Base-by-base conservation (phyloP, 768 basidiomycete species). In the Boletus rubroflammeus region DNA sequence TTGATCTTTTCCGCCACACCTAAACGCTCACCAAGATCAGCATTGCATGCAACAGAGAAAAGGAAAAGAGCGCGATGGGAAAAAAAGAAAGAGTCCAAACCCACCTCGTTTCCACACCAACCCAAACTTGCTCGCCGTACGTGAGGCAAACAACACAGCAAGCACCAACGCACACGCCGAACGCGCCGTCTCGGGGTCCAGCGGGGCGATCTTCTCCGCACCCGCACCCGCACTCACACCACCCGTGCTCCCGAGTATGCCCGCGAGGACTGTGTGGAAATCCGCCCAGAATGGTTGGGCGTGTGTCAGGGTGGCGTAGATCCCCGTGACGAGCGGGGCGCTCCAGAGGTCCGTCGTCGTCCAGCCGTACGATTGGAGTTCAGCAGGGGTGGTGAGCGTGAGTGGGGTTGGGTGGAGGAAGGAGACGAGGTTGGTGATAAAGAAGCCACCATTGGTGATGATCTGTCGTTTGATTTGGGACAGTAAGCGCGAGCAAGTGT, bases 221-320 rank as follows among this genome's bases (percentile, higher is more conserved):
- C 36, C 34, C 2, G 10, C 5, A n/a, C 26, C 54, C 15, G 5
- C 25, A 1, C 28, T 29, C 0, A 25, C 66, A 68, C 11, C 29
- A 17, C 34, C 42, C 7, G 44, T 1, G 0, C 47, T 46, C 2
- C 83, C 82, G 25, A 82, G 71, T 50, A 78, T 61, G 6, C 76
- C 73, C 10, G 76, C 67, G 10, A 86, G 60, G 17, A 83, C 63
- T 5, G 66, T 56, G 58, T 87, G 84, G 38, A 78, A 50, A 28
- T 86, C 81, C 1, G 79, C 81, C 86, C 85, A 94, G 69, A 88
- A 88, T 0, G 92, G 88, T 66, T 95, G 92, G 2, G 89, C 85
- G 58, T 93, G 90, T 9, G 92, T 93, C 48, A 94, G 78, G 53
- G 85, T 80, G 50, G 93, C 85, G 65, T 90, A 94, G 10, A 94